Percentiles rank a stretch among this genome's conserved stretches.
Evolutionary conservation across 2,329 filamentous ascomycete species (phyloP).

Genomic region (Ophiostoma ips): DNA sequence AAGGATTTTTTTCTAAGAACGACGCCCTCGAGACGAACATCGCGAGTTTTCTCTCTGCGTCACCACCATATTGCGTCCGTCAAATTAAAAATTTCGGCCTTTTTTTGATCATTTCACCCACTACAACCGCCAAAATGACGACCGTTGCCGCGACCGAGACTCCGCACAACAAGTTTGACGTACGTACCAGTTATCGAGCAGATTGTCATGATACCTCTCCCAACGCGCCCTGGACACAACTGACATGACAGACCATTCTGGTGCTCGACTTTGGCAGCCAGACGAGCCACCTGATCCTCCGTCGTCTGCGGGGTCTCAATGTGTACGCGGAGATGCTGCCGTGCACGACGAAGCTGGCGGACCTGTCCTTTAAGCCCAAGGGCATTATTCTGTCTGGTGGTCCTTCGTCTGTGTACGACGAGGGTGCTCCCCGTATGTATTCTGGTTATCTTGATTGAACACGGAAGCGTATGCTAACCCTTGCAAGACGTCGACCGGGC

Average conservation of each 20-base stretch:
- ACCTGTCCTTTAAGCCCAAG: conserved; percentile 65
- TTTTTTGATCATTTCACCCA: neutral
- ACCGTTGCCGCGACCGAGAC: conserved; percentile 4
- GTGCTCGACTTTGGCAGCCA: conserved; percentile 60
- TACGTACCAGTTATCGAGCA: neutral
- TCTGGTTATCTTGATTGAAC: neutral
- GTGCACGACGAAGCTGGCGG: conserved; percentile 68
- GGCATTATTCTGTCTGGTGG: conserved; percentile 55
- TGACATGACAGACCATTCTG: conserved; percentile 43
- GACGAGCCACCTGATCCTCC: conserved; percentile 60
- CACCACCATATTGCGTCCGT: neutral
- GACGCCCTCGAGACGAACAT: neutral
- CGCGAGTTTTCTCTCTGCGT: neutral
- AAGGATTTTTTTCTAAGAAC: conserved; percentile 1
- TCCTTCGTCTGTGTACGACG: conserved; percentile 23
- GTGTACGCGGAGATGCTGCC: conserved; percentile 74
- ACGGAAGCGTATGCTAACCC: neutral
- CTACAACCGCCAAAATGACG: conserved; percentile 2
- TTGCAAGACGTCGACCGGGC: conserved; percentile 56
- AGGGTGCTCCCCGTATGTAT: conserved; percentile 22
- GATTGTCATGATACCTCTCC: neutral
- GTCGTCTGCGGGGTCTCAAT: conserved; percentile 59
- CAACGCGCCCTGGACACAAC: neutral
- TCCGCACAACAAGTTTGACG: conserved; percentile 9
- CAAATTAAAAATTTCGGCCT: no score